Conservation (phyloP, 805 yeast genomes). For the Nakazawaea pomicola region DNA sequence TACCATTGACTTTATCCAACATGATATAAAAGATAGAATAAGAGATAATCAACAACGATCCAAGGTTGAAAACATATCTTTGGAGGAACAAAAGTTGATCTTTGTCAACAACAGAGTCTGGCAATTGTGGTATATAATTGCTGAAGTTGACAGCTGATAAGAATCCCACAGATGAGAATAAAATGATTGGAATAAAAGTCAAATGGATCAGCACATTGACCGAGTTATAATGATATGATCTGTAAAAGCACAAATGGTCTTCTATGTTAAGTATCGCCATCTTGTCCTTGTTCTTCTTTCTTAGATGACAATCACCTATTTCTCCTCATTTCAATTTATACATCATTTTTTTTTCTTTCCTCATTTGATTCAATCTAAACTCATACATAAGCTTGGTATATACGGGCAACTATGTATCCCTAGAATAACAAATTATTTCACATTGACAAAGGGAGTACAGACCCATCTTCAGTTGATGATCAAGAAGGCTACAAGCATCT, state of each 20-base stretch:
- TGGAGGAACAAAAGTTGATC: too few relatives aligned
- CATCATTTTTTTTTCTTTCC: neutral
- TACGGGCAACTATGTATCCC: too few relatives aligned
- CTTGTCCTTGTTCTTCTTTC: too few relatives aligned
- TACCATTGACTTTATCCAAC: conserved; percentile 50
- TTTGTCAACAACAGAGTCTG: conserved; percentile 17
- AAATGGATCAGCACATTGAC: conserved; percentile 73
- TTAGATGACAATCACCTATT: too few relatives aligned
- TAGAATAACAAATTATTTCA: too few relatives aligned
- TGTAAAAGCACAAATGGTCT: conserved; percentile 59
- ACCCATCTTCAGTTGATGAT: too few relatives aligned
- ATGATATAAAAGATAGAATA: conserved; percentile 56
- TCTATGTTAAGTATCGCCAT: conserved; percentile 29
- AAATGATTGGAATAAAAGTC: conserved; percentile 74
- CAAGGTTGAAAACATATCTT: conserved; percentile 33
- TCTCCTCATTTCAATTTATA: neutral
- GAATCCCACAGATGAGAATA: conserved; percentile 47
- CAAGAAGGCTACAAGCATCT: too few relatives aligned
- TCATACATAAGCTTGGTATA: too few relatives aligned
- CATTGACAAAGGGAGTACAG: too few relatives aligned
- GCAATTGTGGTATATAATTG: conserved; percentile 14
- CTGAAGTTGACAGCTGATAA: conserved; percentile 24
- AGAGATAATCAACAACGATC: conserved; percentile 36
- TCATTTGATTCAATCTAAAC: too few relatives aligned
- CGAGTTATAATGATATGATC: conserved; percentile 34